Conservation (phyloP, 805 yeast genomes). For the Torulaspora franciscae region DNA sequence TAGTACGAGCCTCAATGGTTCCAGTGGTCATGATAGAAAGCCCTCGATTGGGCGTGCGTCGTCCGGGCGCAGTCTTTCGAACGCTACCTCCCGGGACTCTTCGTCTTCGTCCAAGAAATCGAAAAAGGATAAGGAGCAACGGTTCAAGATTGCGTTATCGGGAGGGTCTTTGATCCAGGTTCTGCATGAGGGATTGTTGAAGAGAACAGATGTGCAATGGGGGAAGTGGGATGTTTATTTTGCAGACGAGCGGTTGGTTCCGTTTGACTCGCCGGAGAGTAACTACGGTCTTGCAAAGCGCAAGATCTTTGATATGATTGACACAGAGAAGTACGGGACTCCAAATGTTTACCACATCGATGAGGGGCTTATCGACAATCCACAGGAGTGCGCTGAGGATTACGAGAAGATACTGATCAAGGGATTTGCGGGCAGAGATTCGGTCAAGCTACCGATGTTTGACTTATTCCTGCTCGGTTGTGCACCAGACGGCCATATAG, state of each 20-base stretch:
- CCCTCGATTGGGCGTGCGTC: constrained; percentile 18
- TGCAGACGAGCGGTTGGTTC: constrained; percentile 94
- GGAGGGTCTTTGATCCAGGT: constrained; percentile 92
- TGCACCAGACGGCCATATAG: constrained; percentile 97
- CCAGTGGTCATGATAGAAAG: constrained; percentile 5
- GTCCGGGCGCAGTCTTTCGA: constrained; percentile 20
- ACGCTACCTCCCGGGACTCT: constrained; percentile 9
- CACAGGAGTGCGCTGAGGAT: constrained; percentile 89
- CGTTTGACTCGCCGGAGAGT: constrained; percentile 74
- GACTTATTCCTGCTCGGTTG: constrained; percentile 89
- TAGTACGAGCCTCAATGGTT: constrained; percentile 15
- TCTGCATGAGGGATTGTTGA: constrained; percentile 76
- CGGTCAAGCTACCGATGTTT: constrained; percentile 92
- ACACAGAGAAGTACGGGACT: constrained; percentile 35
- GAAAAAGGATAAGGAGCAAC: constrained; percentile 53
- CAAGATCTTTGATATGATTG: constrained; percentile 61
- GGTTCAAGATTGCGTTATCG: constrained; percentile 85
- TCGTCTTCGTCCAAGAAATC: constrained; percentile 32
- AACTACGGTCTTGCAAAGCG: constrained; percentile 88
- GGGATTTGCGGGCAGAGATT: constrained; percentile 93
- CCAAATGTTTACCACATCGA: constrained; percentile 85
- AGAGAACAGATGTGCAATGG: constrained; percentile 79
- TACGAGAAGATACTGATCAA: constrained; percentile 82
- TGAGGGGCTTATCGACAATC: constrained; percentile 65
- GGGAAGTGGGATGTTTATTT: constrained; percentile 92